Evolutionary conservation across 441 rosid species (phyloP), one percentile per base, ranked within the genome.

Genomic region (Brassica balearica): DNA sequence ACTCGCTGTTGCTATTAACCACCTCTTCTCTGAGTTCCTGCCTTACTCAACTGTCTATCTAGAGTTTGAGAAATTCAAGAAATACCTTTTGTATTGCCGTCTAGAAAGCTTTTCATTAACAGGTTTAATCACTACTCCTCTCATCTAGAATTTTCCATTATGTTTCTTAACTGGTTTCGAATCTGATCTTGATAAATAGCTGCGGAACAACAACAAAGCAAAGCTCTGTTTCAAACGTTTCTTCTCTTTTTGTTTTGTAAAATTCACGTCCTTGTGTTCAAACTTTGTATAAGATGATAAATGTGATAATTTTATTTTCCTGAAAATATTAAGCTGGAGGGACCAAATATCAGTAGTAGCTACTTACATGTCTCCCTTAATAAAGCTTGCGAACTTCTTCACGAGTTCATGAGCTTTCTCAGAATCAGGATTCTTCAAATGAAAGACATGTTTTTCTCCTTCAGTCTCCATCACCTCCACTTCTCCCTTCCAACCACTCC

Each of bases 371-470:
- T n/a, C 10, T 43, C 60, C 76, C 5, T 65, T 77, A 0, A 74
- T 0, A 67, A 73, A 73, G 25, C 32, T 36, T 8, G 82, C 27
- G 20, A 73, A 74, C 2, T n/a, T 73, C 9, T 58, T n/a, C 64
- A 81, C 34, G 38, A 48, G 68, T 58, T 55, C 63, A 66, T 55
- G 6, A 29, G 88, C 81, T 0, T 76, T 81, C 1, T 81, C 86
- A 74, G 59, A 69, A 48, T 38, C 34, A 12, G 88, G 88, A 56
- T 71, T 80, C 5, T 27, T 23, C 85, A 87, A 77, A 65, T 86
- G 89, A 60, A 87, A 87, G 63, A 73, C 84, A 77, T 84, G 88
- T 0, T 69, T 84, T 66, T 86, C 84, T 17, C 83, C 88, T 78
- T 77, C 67, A 14, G 81, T 73, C 82, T 87, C 91, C 68, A 68